These are phyloP conservation scores for Emergomyces orientalis DNA, from an alignment of 2,329 filamentous ascomycete genomes.

Conservation along the genomic window DNA sequence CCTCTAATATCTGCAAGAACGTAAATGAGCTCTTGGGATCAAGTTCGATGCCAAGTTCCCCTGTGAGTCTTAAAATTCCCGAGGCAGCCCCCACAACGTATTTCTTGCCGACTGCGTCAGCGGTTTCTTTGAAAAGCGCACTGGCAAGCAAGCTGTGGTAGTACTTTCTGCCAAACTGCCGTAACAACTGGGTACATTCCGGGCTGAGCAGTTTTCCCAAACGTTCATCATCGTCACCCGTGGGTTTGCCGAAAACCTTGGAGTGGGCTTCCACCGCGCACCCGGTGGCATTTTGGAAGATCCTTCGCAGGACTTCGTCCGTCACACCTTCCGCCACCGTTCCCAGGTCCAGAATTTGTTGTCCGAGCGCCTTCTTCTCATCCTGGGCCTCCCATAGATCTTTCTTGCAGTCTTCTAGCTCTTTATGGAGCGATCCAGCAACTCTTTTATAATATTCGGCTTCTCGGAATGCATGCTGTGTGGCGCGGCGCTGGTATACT, in stretches of 20 bases:
- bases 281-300: slow-evolving; percentile 1
- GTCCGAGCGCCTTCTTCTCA: slow-evolving; percentile 5
- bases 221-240: slow-evolving; percentile 1
- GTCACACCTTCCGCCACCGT: slow-evolving; percentile 6
- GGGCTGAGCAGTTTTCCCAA: background rate
- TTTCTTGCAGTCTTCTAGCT: slow-evolving; percentile 5
- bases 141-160: slow-evolving; percentile 6
- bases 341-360: slow-evolving; percentile 5
- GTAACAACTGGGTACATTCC: background rate
- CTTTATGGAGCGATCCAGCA: background rate
- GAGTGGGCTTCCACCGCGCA: slow-evolving; percentile 4
- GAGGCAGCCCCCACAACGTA: slow-evolving; percentile 1
- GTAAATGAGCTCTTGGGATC: background rate
- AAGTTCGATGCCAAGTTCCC: background rate
- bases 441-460: background rate
- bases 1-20: slow-evolving; percentile 2
- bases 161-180: slow-evolving; percentile 4
- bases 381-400: slow-evolving; percentile 1
- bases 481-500: background rate
- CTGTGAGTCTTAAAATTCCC: background rate
- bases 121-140: slow-evolving; percentile 1
- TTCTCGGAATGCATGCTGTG: slow-evolving; percentile 2
- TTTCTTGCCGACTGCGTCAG: slow-evolving; percentile 1
- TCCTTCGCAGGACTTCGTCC: slow-evolving; percentile 2
- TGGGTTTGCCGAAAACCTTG: slow-evolving; percentile 4